Conservation (phyloP, 345 rosid genomes). For the Excoecaria agallocha region DNA sequence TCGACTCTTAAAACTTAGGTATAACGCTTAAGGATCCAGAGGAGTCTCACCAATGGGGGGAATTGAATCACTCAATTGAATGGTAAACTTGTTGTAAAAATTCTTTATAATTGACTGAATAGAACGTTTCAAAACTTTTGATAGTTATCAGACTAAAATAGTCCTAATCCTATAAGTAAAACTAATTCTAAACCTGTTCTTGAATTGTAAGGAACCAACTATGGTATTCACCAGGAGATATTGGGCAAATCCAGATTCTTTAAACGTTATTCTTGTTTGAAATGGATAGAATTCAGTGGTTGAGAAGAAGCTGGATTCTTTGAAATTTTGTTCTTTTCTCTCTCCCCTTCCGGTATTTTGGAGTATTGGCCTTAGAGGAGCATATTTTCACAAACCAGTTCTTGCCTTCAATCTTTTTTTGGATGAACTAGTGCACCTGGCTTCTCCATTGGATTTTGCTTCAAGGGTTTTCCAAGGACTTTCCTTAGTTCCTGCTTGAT, state of each 20-base stretch:
- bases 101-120: too few relatives aligned
- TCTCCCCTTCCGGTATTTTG: neutral
- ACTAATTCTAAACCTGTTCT: too few relatives aligned
- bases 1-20: too few relatives aligned
- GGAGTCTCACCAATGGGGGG: too few relatives aligned
- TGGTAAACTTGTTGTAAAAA: too few relatives aligned
- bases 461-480: neutral
- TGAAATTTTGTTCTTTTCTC: neutral
- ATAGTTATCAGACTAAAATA: too few relatives aligned
- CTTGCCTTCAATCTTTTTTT: neutral
- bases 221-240: neutral
- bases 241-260: neutral
- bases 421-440: neutral
- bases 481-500: neutral
- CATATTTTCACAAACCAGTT: neutral
- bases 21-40: too few relatives aligned
- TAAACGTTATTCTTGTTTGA: neutral
- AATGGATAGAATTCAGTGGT: neutral
- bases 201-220: neutral
- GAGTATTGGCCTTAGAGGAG: neutral
- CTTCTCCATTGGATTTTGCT: neutral
- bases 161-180: too few relatives aligned
- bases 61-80: too few relatives aligned
- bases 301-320: neutral
- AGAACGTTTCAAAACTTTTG: too few relatives aligned